These are phyloP conservation scores for Ascocoryne sarcoides DNA, from an alignment of 2,329 filamentous ascomycete genomes.

Conservation along the genomic window DNA sequence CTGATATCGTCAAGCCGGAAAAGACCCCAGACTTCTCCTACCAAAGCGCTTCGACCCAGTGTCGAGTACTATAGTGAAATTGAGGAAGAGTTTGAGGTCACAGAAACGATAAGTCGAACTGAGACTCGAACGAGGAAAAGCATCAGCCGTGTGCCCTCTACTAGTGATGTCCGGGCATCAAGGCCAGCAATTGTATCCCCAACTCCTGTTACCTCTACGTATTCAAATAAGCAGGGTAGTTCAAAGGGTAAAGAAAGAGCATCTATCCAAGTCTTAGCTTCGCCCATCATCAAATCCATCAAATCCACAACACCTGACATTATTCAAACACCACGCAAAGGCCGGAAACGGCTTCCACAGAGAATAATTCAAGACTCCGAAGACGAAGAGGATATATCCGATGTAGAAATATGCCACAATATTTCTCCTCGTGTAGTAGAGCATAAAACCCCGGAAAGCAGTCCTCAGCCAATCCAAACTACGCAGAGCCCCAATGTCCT, in stretches of 20 bases:
- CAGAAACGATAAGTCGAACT: constrained; percentile 19
- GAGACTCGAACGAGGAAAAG: constrained; percentile 22
- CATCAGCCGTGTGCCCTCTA: constrained; percentile 19
- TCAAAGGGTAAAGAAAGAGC: not conserved
- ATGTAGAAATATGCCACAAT: constrained; percentile 11
- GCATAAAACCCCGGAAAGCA: too few species aligned
- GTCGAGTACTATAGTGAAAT: constrained; percentile 11
- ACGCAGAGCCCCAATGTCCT: not conserved
- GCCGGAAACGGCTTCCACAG: constrained; percentile 6
- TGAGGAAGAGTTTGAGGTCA: constrained; percentile 16
- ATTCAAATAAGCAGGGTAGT: not conserved
- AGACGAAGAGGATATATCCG: constrained; percentile 22
- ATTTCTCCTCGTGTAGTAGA: constrained; percentile 10
- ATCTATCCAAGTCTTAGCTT: constrained; percentile 20
- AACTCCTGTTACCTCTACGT: not conserved
- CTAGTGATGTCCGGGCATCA: constrained; percentile 2
- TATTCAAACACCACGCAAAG: constrained; percentile 12
- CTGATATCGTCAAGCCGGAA: not conserved
- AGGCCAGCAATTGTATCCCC: constrained; percentile 1
- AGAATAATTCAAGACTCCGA: constrained; percentile 26
- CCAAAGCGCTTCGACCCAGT: constrained; percentile 3
- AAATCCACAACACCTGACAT: constrained; percentile 4
- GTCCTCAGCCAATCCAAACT: constrained; percentile 1
- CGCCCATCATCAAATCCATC: constrained; percentile 11
- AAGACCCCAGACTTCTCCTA: not conserved